Evolutionary conservation across 768 basidiomycete genomes (phyloP).

Genomic region (Kondoa subrosea): DNA sequence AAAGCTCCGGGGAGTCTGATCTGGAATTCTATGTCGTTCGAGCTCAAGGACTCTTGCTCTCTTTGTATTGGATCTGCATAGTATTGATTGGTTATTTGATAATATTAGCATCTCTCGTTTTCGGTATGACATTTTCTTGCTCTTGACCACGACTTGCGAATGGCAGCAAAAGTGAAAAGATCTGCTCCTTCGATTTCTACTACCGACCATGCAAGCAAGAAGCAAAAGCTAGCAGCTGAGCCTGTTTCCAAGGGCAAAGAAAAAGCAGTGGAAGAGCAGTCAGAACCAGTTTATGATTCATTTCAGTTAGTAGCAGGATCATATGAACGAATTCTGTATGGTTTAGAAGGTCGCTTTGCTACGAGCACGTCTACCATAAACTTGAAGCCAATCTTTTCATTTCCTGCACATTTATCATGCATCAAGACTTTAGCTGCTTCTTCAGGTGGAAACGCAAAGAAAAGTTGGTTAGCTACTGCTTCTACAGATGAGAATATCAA

Average conservation of each 20-base stretch:
- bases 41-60: no score
- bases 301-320: conserved; percentile 84
- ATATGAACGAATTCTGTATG: conserved; percentile 79
- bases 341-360: conserved; percentile 26
- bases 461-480: conserved; percentile 91
- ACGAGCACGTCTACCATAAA: conserved; percentile 30
- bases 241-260: neutral
- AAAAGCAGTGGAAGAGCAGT: neutral
- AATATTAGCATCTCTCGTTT: no score
- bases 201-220: neutral
- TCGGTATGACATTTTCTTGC: no score
- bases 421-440: conserved; percentile 41
- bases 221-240: neutral
- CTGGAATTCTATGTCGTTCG: no score
- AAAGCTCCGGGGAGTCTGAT: no score
- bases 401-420: conserved; percentile 87
- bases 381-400: conserved; percentile 75
- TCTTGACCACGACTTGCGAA: no score
- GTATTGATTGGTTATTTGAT: no score
- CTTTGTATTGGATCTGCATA: no score
- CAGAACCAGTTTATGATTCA: neutral
- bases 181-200: neutral
- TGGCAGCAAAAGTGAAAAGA: no score
- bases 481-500: conserved; percentile 93
- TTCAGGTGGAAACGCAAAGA: conserved; percentile 29